Evolutionary conservation across 108 stramenopile species (phyloP), one percentile per base, ranked within the genome.

Genomic region (Cyclotella sp.): DNA sequence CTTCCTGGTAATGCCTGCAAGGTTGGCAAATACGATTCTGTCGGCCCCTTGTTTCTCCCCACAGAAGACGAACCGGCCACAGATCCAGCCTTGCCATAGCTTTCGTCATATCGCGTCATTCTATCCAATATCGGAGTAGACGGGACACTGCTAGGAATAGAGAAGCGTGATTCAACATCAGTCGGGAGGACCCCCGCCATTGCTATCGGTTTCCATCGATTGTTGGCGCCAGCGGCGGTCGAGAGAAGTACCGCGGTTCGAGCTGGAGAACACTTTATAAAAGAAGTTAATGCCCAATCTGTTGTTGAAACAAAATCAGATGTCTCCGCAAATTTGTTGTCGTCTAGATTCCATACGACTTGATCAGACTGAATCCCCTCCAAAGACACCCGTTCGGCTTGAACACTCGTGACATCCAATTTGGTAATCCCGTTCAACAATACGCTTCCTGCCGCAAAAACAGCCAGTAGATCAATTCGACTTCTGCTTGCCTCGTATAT

Each of bases 21-120:
- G 1, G 91, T 95, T 19, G 94, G 94, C 22, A 95, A 82, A 63
- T 95, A 95, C 9, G 91, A 86, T 74, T 95, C 94, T 34, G 86
- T 83, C 19, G 60, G 68, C n/a, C 59, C 70, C 27, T 70, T 53
- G 15, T 66, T 58, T 15, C 53, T 70, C 9, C 43, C 45, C 19
- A 19, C 16, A n/a, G n/a, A n/a, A n/a, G 49, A 47, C 28, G 68
- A 53, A 11, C 68, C 71, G 21, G 81, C 84, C 19, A 73, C 70
- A 22, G 77, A 55, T 29, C 70, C 78, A 5, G 64, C 58, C 29
- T 78, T 81, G 44, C 77, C 78, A 26, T 54, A 40, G 11, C 75
- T 81, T 29, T 41, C 79, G 44, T 79, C 74, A 28, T 79, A 64
- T 11, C 75, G 75, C 6, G 70, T 40, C 67, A 92, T 87, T 52